Conservation (phyloP, 495 filamentous ascomycete genomes). For the Penicillium silybi region DNA sequence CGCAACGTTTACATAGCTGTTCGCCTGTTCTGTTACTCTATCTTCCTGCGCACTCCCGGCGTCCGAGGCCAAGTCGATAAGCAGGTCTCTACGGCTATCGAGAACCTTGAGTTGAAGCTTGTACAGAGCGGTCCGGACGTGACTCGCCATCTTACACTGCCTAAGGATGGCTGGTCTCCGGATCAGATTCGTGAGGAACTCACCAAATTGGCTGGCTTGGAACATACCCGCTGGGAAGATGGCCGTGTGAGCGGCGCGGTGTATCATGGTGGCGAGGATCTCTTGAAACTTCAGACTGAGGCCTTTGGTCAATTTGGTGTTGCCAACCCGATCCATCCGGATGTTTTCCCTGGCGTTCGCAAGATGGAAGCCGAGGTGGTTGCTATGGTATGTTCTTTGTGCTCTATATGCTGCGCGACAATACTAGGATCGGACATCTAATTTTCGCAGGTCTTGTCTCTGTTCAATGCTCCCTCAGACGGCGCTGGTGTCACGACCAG, state of each 20-base stretch:
- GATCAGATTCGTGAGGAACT: constrained; percentile 80
- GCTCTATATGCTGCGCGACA: background rate
- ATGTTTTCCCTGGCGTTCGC: constrained; percentile 94
- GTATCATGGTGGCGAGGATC: constrained; percentile 86
- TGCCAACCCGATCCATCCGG: constrained; percentile 97
- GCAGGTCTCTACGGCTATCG: constrained; percentile 63
- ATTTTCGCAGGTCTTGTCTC: constrained; percentile 55
- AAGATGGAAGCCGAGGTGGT: constrained; percentile 99
- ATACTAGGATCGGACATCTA: background rate
- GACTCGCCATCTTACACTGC: constrained; percentile 70
- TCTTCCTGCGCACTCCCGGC: constrained; percentile 81
- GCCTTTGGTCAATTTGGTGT: constrained; percentile 92
- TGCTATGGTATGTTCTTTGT: constrained; percentile 63
- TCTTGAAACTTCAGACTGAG: constrained; percentile 82
- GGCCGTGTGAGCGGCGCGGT: constrained; percentile 92
- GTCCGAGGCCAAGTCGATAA: constrained; percentile 77
- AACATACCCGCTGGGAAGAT: constrained; percentile 96
- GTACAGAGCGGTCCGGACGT: constrained; percentile 68
- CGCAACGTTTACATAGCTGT: constrained; percentile 64
- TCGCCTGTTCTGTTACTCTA: constrained; percentile 71
- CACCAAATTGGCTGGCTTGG: constrained; percentile 71
- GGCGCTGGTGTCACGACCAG: constrained; percentile 87
- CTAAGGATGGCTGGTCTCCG: constrained; percentile 79
- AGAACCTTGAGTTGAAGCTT: constrained; percentile 76
- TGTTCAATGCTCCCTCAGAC: constrained; percentile 86